Evolutionary conservation across 2,329 filamentous ascomycete genomes (phyloP), one percentile per base, ranked within the genome.

Genomic region (Aspergillus sp.): DNA sequence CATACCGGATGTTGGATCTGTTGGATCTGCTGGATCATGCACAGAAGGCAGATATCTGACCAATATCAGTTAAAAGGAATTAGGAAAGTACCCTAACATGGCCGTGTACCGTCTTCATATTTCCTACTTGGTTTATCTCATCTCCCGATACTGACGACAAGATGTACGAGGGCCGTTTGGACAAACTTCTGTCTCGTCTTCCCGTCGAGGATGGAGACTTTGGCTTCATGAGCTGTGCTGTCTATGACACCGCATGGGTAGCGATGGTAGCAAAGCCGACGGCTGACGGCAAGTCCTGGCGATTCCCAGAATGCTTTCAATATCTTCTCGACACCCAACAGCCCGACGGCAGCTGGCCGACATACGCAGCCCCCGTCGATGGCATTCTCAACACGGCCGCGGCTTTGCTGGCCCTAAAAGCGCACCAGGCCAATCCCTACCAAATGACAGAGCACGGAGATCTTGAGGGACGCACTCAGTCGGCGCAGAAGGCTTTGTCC

Each of bases 381-480:
- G 58, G 55, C 4, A 65, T 69, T 30, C 50, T 67, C 6, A 63
- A 65, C 52, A 67, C 62, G 0, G 53, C 59, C 5, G 66, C 61
- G 3, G 57, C 62, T 8, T 47, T 69, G 8, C 46, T 69, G 4
- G 48, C 64, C n/a, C 49, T 65, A 7, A 56, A 57, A 36, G 9
- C 41, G 10, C 52, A 62, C 45, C 38, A 46, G 4, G 38, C 47
- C 12, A 47, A 54, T 5, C 50, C 53, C 1, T 50, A 55, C 28
- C 51, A 54, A 32, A 44, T 54, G 26, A 33, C 39, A 2, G 29
- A n/a, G 10, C 40, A 39, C 19, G 45, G 10, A 9, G 44, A 55
- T 3, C 35, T 59, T 8, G 43, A 48, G 32, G 38, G 19, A 33
- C 49, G 54, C 2, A 53, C 59, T 29, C 45, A 54, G 5, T 51